Evolutionary conservation across 805 yeast genomes (phyloP), one percentile per base, ranked within the genome.

Genomic region (Candida ponderosae): DNA sequence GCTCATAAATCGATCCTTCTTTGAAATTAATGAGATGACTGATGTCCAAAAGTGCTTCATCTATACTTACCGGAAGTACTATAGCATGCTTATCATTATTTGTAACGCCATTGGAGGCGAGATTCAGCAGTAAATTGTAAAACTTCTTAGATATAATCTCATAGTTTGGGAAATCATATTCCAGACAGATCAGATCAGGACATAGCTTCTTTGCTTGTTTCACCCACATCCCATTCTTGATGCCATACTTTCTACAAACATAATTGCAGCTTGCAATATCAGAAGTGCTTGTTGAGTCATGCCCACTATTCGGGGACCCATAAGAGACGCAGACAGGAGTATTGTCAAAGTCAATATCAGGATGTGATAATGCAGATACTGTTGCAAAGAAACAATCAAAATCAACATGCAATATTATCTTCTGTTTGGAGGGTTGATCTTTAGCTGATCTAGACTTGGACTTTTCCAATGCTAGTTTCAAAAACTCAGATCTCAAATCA

Each of bases 261-360:
- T 93, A 93, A 55, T 93, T 93, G 53, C 97, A 88, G 40, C 95
- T 83, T 1, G 97, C 93, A 13, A 93, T 66, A 56, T 90, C 97
- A 0, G 97, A 76, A 0, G 81, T 68, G n/a, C n/a, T n/a, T n/a
- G n/a, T n/a, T n/a, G n/a, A n/a, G n/a, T n/a, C n/a, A n/a, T n/a
- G n/a, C n/a, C n/a, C n/a, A n/a, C n/a, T n/a, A n/a, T n/a, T n/a
- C n/a, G n/a, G n/a, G n/a, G 60, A 57, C 18, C 75, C 76, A 47
- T 73, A 69, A 32, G 79, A 69, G 1, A 78, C 65, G 65, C 95
- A 63, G 59, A 90, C 58, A 53, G 81, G 64, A 69, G 81, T 58
- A 47, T 62, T 41, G 32, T 67, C 27, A 47, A 59, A 42, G 40
- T 74, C 74, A 15, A 80, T 52, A 3, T 76, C 66, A 0, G 82